phyloP scores from a whole-genome alignment of 441 rosid genomes.

The Gossypium davidsonii region DNA sequence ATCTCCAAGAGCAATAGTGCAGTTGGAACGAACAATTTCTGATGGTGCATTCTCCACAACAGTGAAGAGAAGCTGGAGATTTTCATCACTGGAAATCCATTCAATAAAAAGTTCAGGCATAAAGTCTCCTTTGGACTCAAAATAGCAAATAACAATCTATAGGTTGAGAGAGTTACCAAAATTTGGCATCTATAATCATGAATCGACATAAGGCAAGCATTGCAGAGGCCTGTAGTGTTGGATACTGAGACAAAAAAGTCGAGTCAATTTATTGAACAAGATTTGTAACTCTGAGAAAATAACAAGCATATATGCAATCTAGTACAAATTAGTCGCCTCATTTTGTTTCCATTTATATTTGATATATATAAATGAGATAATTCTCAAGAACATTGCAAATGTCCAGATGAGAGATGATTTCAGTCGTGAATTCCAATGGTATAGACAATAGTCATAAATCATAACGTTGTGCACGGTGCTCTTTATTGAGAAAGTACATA shows the following conservation, averaged over 20 bases:
- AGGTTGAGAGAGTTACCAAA: conserved; percentile 48
- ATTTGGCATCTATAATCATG: conserved; percentile 87
- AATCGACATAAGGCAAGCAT: conserved; percentile 93
- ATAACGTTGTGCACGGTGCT: background rate
- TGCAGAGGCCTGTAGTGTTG: conserved; percentile 89
- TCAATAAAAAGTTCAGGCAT: conserved; percentile 23
- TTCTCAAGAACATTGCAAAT: background rate
- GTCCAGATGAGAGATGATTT: background rate
- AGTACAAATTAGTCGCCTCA: background rate
- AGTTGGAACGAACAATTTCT: conserved; percentile 89
- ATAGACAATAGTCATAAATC: background rate
- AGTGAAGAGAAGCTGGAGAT: conserved; percentile 98
- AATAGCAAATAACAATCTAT: conserved; percentile 8
- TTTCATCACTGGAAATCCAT: conserved; percentile 59
- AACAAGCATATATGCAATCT: background rate
- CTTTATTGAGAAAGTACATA: background rate
- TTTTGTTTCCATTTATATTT: conserved; percentile 10
- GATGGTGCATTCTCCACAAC: conserved; percentile 91
- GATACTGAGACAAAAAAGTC: conserved; percentile 48
- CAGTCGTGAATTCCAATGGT: background rate
- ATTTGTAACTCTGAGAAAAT: background rate
- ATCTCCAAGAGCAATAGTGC: conserved; percentile 95
- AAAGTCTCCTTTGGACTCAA: background rate
- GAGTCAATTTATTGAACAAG: conserved; percentile 3
- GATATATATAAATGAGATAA: background rate